Evolutionary conservation across 148 eudicot genomes (phyloP), one percentile per base, ranked within the genome.

Genomic region (Chenopodium formosanum): DNA sequence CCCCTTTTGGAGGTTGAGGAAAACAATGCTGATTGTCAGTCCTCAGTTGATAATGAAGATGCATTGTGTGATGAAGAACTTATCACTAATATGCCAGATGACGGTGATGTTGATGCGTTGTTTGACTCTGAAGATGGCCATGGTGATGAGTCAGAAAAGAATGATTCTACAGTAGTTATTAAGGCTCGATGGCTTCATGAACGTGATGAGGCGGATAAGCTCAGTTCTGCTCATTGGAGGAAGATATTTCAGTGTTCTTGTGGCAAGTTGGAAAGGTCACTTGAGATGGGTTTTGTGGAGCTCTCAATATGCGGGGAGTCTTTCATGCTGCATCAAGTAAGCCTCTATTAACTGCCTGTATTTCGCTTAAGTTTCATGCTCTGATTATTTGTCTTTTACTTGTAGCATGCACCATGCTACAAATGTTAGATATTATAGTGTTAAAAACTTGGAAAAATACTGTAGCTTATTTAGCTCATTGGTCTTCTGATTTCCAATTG

Each of bases 301-400:
- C 76, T 95, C 58, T 91, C 97, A 65, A 95, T 95, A 68, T 91
- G 86, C 81, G 98, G 98, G 60, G 98, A 95, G 83, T 95, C 98
- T 75, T 95, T 95, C 90, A 95, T 95, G 98, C 83, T 93, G 85
- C 98, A 95, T 88, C 98, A 95, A 89, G 98, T 94, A 90, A 89
- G 90, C 88, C 80, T 62, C 27, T 75, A 27, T 34, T 48, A 56
- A 40, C 32, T 78, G 22, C 32, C 1, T 52, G 19, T 60, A 27
- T 5, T 11, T 77, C 47, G 20, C 44, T 53, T n/a, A 72, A 52
- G 64, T 37, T 67, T 53, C 4, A 22, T 62, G 27, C 10, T 44
- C 12, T 25, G 22, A 52, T 14, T 9, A 60, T 31, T 4, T 74
- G 66, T 40, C 14, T 74, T 9, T 65, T 14, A 50, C 70, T 44